Conservation (phyloP, 768 basidiomycete species). For the Dendrothele bispora region DNA sequence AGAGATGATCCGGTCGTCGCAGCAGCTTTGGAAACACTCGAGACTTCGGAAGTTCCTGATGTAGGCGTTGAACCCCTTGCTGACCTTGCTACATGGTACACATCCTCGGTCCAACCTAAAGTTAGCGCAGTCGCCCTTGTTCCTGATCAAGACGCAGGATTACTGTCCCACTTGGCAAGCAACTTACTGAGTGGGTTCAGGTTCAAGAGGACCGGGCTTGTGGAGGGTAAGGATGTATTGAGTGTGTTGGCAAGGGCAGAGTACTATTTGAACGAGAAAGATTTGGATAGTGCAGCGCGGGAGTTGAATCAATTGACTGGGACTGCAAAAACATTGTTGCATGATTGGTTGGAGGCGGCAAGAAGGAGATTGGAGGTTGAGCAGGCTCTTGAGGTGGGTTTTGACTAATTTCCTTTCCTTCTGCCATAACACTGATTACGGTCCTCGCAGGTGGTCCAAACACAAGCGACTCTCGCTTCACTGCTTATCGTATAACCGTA, state of each 20-base stretch:
- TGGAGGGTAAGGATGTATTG: slow-evolving; percentile 79
- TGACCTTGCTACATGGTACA: slow-evolving; percentile 91
- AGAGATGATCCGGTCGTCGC: slow-evolving; percentile 69
- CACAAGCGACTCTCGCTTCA: slow-evolving; percentile 82
- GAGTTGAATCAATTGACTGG: slow-evolving; percentile 92
- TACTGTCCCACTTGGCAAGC: slow-evolving; percentile 86
- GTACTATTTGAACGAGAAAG: slow-evolving; percentile 87
- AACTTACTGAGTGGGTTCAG: slow-evolving; percentile 69
- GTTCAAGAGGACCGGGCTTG: slow-evolving; percentile 80
- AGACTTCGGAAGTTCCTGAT: slow-evolving; percentile 72
- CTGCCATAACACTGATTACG: slow-evolving; percentile 5
- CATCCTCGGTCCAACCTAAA: slow-evolving; percentile 76
- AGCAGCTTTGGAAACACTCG: slow-evolving; percentile 67
- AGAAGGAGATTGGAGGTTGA: slow-evolving; percentile 85
- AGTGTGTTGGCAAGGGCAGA: slow-evolving; percentile 89
- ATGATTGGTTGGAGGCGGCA: slow-evolving; percentile 92
- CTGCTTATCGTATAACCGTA: slow-evolving; percentile 71
- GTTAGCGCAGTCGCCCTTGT: slow-evolving; percentile 90
- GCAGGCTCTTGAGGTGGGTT: slow-evolving; percentile 82
- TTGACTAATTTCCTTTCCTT: not conserved
- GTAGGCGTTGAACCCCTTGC: slow-evolving; percentile 86
- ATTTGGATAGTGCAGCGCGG: slow-evolving; percentile 84
- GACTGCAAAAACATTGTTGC: slow-evolving; percentile 67
- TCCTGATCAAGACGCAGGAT: slow-evolving; percentile 86
- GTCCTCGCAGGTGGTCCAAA: slow-evolving; percentile 59